Conservation (phyloP, 805 yeast species). For the Dipodascus geniculatus region DNA sequence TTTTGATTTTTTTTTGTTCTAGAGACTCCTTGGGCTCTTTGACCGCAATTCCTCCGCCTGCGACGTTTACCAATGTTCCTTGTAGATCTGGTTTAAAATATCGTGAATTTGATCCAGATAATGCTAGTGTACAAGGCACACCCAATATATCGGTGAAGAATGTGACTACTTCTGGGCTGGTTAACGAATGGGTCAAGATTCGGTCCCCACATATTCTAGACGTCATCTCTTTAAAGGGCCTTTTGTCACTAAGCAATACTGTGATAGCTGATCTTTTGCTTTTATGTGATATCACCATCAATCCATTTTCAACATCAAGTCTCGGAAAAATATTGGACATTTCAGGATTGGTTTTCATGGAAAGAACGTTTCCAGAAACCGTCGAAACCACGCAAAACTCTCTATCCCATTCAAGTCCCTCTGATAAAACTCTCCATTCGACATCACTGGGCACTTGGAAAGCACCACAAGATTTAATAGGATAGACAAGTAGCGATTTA, state of each 20-base stretch:
- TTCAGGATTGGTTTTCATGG: slow-evolving; percentile 24
- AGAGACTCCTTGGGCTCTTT: slow-evolving; percentile 9
- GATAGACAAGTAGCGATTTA: slow-evolving; percentile 25
- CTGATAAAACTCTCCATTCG: slow-evolving; percentile 22
- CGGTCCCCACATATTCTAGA: slow-evolving; percentile 8
- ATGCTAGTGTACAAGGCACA: slow-evolving; percentile 29
- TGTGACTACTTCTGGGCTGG: slow-evolving; percentile 14
- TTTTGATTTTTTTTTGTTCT: not conserved
- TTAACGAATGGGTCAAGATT: slow-evolving; percentile 2
- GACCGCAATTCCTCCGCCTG: slow-evolving; percentile 2
- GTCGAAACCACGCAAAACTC: slow-evolving; percentile 28
- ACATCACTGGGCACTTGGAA: slow-evolving; percentile 17
- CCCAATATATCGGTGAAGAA: slow-evolving; percentile 26
- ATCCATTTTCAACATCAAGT: slow-evolving; percentile 11
- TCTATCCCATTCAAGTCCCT: slow-evolving; percentile 32
- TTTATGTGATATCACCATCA: not conserved
- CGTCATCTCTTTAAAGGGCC: not conserved
- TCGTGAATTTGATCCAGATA: slow-evolving; percentile 8
- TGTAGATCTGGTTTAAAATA: slow-evolving; percentile 7
- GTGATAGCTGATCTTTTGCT: slow-evolving; percentile 10
- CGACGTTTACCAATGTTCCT: not conserved
- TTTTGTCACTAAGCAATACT: not conserved
- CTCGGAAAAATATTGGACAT: slow-evolving; percentile 30
- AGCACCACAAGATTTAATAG: slow-evolving; percentile 34
- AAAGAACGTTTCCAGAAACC: slow-evolving; percentile 20